phyloP scores from a whole-genome alignment of 2,329 filamentous ascomycete species.

The Calonectria henricotiae region DNA sequence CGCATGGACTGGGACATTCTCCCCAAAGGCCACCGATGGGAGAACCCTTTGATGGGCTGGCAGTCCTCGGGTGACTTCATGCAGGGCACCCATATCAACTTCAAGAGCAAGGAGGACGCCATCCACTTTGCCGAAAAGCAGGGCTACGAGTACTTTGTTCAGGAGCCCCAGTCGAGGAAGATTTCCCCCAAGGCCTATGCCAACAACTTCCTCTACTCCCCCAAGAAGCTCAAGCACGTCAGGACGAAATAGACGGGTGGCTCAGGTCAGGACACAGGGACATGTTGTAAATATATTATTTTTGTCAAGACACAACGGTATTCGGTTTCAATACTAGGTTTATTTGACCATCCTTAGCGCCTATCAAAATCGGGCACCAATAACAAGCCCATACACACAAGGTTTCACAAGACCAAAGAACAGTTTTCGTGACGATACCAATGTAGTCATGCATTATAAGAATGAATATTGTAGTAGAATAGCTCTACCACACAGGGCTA shows the following conservation, averaged over 20 bases:
- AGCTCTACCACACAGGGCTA: neutral
- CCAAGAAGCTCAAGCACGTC: conserved; percentile 90
- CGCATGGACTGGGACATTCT: conserved; percentile 99
- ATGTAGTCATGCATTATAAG: conserved; percentile 5
- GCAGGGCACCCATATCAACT: conserved; percentile 93
- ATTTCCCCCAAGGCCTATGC: conserved; percentile 93
- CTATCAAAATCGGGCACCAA: neutral
- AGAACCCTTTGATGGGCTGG: conserved; percentile 99
- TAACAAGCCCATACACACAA: neutral
- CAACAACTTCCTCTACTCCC: conserved; percentile 92
- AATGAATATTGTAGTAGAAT: neutral
- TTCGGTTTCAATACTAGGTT: conserved; percentile 19
- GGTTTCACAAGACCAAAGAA: neutral
- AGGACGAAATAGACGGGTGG: conserved; percentile 78
- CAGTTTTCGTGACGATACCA: neutral
- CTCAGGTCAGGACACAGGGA: conserved; percentile 27
- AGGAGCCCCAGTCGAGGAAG: conserved; percentile 92
- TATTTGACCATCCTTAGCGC: neutral
- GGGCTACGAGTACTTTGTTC: conserved; percentile 98
- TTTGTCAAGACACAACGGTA: conserved; percentile 43
- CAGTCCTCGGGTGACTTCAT: conserved; percentile 95
- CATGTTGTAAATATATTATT: conserved; percentile 54
- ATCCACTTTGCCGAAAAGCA: conserved; percentile 98
- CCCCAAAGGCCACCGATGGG: conserved; percentile 94
- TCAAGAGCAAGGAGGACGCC: conserved; percentile 94